Base-by-base conservation (phyloP, 2,329 filamentous ascomycete genomes). In the Fusarium xyrophilum region DNA sequence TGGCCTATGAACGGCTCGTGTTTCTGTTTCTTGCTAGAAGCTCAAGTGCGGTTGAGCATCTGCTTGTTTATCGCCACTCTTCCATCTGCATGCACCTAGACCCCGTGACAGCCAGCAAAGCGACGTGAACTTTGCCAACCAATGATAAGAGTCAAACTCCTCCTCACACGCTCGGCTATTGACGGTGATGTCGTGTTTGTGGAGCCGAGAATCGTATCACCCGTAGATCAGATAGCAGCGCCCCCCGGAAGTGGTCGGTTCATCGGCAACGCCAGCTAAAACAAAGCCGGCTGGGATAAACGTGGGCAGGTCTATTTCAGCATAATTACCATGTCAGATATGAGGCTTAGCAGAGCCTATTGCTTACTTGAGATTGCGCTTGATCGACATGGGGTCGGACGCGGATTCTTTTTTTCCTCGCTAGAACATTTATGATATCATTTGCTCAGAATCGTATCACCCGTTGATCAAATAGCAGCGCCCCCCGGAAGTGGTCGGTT, bases 291-390 rank as follows among this genome's bases (percentile, higher is more conserved):
- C 19, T 44, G 13, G 9, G 3, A n/a, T n/a, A n/a, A 44, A 28
- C 23, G 23, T 9, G 17, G 17, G 23, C 7, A 27, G 40, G 2
- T 44, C 25, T 44, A 44, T 44, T 44, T 44, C 25, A n/a, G 42
- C 4, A 44, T 44, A 25, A 44, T 44, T 44, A 44, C 28, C 25
- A 44, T 44, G 42, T 44, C 25, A 25, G 17, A 44, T 44, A 44
- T 25, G 42, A 44, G 42, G 42, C 42, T 44, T 28, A 25, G 42
- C 42, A 28, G 2, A 44, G 13, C 3, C 42, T 12, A 44, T 28
- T 44, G 6, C 42, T 44, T 15, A 0, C 11, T 44, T 44, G 13
- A 25, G 42, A n/a, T 2, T 6, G 19, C 42, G 5, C 42, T 44
- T 44, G 3, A 44, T 6, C 42, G 6, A n/a, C 15, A 1, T 44